Conservation (phyloP, 2,329 filamentous ascomycete genomes). For the Apiospora hydei region DNA sequence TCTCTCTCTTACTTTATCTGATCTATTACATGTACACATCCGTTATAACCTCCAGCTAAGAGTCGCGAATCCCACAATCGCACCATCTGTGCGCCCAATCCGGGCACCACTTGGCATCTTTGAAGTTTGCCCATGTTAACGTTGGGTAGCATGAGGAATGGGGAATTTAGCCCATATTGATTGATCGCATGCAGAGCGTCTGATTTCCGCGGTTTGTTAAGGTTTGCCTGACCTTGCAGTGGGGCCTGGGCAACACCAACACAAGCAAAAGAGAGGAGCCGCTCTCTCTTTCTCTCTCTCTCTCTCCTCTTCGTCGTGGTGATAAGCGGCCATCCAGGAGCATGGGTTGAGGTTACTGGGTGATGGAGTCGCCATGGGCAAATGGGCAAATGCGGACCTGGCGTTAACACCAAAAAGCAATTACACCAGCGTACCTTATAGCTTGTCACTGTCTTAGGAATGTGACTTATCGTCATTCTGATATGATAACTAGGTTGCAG, state of each 20-base stretch:
- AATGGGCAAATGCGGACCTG: not conserved
- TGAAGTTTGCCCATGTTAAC: not conserved
- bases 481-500: constrained; percentile 4
- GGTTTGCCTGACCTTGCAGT: not conserved
- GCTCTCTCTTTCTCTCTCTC: not conserved
- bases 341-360: too few species aligned
- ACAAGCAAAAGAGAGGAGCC: not conserved
- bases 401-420: constrained; percentile 11
- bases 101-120: constrained; percentile 6
- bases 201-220: not conserved
- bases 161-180: constrained; percentile 5
- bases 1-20: constrained; percentile 2
- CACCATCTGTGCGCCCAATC: constrained; percentile 9
- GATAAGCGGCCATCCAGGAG: not conserved
- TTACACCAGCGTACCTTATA: not conserved
- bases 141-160: not conserved
- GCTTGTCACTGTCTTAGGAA: not conserved
- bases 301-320: not conserved
- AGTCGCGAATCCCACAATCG: not conserved
- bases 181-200: constrained; percentile 12
- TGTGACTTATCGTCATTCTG: constrained; percentile 20
- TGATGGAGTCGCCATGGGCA: too few species aligned
- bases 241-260: not conserved
- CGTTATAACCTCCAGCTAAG: too few species aligned
- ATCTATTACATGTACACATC: not conserved